Evolutionary conservation across 192 early-diverging fungal genomes (phyloP).

Genomic region (Bifiguratus adelaidae): DNA sequence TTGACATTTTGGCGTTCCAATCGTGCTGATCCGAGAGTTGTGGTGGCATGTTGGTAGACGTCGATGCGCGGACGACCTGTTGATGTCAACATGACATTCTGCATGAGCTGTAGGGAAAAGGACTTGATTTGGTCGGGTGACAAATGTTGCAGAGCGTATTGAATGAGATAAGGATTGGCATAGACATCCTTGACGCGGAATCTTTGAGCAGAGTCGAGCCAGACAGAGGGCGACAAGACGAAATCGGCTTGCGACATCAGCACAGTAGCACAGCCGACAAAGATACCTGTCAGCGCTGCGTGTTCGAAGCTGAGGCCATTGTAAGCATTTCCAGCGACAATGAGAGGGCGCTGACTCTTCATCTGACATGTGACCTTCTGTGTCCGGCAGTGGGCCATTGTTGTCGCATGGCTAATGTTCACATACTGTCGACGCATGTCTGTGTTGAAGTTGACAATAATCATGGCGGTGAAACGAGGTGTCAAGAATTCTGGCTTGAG

Average conservation of each 20-base stretch:
- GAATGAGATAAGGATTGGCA: too few relatives aligned
- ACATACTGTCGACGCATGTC: conserved; percentile 35
- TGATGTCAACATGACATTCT: too few relatives aligned
- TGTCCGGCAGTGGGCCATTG: conserved; percentile 47
- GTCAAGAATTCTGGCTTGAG: conserved; percentile 42
- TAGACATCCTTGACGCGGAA: conserved; percentile 36
- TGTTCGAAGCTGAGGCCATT: conserved; percentile 27
- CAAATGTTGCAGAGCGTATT: conserved; percentile 54
- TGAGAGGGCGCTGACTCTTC: conserved; percentile 27
- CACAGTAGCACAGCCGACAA: conserved; percentile 44
- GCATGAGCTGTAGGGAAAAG: conserved; percentile 9
- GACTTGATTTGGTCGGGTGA: conserved; percentile 5
- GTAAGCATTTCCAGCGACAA: conserved; percentile 24
- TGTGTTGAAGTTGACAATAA: conserved; percentile 37
- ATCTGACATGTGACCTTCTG: conserved; percentile 52
- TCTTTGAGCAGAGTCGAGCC: conserved; percentile 63
- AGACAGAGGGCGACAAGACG: conserved; percentile 42
- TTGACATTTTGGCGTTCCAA: conserved; percentile 60
- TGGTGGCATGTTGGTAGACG: conserved; percentile 34
- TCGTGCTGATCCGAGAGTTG: conserved; percentile 31
- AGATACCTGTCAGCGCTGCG: conserved; percentile 22
- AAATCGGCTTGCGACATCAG: conserved; percentile 54
- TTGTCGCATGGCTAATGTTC: conserved; percentile 35
- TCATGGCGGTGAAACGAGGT: conserved; percentile 37
- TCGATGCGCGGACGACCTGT: too few relatives aligned